A percentile compares a stretch with the other conserved stretches of the same genome.
Evolutionary conservation across 345 rosid genomes (phyloP).

Genomic region (Citrus reticulata): DNA sequence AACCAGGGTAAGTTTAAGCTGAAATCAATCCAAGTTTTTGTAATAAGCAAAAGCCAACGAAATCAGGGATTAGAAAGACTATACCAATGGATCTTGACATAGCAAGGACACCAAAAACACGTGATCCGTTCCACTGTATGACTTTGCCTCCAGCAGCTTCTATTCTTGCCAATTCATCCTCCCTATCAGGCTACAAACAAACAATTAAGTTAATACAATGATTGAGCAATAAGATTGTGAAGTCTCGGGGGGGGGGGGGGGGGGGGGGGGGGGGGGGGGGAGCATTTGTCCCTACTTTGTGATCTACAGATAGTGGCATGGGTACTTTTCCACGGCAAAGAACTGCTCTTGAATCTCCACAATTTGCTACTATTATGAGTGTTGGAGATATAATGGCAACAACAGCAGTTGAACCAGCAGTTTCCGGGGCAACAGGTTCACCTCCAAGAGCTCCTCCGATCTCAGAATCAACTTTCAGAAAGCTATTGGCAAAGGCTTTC

Average conservation of each 20-base stretch:
- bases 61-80: neutral
- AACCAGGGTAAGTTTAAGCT: neutral
- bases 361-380: slow-evolving; percentile 59
- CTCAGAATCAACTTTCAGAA: slow-evolving; percentile 63
- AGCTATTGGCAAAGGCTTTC: slow-evolving; percentile 56
- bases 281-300: slow-evolving; percentile 43
- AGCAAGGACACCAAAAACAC: slow-evolving; percentile 82
- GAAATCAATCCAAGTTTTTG: neutral
- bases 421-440: slow-evolving; percentile 49
- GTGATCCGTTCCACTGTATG: slow-evolving; percentile 75
- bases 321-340: slow-evolving; percentile 60
- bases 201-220: neutral
- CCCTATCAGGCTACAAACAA: slow-evolving; percentile 67
- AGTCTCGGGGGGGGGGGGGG: too few relatives aligned
- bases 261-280: too few relatives aligned
- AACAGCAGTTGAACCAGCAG: slow-evolving; percentile 89
- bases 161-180: slow-evolving; percentile 71
- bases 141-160: slow-evolving; percentile 81
- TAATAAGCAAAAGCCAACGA: neutral
- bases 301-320: slow-evolving; percentile 60
- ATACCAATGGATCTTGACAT: slow-evolving; percentile 86
- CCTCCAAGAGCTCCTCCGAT: slow-evolving; percentile 14
- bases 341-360: slow-evolving; percentile 87
- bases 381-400: slow-evolving; percentile 56
- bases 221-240: neutral